These are phyloP conservation scores for Cladosporium sp. DNA, from an alignment of 2,329 filamentous ascomycete genomes.

Conservation along the genomic window DNA sequence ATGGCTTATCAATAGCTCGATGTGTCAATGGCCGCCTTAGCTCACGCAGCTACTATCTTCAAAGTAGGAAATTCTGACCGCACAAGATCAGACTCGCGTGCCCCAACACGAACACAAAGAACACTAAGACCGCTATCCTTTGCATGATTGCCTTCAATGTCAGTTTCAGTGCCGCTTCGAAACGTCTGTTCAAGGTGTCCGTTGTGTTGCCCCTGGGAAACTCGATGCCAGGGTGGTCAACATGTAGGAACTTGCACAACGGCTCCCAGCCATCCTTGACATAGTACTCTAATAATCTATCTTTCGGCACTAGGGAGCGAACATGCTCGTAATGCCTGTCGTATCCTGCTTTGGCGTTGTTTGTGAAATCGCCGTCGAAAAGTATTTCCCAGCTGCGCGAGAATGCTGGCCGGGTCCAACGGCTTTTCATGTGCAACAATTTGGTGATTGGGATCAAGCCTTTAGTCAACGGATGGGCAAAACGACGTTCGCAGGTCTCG, in stretches of 20 bases:
- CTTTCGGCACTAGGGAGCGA: slow-evolving; percentile 6
- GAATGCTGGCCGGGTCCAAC: slow-evolving; percentile 9
- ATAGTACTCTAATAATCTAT: slow-evolving; percentile 20
- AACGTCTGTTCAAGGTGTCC: slow-evolving; percentile 7
- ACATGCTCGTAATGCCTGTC: slow-evolving; percentile 20
- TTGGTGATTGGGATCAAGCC: slow-evolving; percentile 12
- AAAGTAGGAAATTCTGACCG: background rate
- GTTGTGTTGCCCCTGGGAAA: slow-evolving; percentile 8
- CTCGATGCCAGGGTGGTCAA: slow-evolving; percentile 8
- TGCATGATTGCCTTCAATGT: slow-evolving; percentile 1
- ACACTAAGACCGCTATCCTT: background rate
- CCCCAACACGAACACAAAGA: background rate
- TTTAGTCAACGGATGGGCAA: slow-evolving; percentile 10
- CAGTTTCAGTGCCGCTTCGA: slow-evolving; percentile 10
- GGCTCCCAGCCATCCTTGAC: slow-evolving; percentile 18
- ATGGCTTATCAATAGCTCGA: too few relatives aligned
- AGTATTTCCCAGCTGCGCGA: slow-evolving; percentile 12
- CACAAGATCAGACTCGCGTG: background rate
- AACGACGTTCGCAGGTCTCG: slow-evolving; percentile 14
- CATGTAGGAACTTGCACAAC: slow-evolving; percentile 11
- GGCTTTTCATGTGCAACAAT: slow-evolving; percentile 4
- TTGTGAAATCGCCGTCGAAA: slow-evolving; percentile 16
- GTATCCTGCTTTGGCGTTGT: slow-evolving; percentile 12
- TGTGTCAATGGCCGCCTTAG: too few relatives aligned
- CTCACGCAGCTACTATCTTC: background rate